Evolutionary conservation across 2,329 filamentous ascomycete genomes (phyloP), one percentile per base, ranked within the genome.

Genomic region (Paraphoma sp.): DNA sequence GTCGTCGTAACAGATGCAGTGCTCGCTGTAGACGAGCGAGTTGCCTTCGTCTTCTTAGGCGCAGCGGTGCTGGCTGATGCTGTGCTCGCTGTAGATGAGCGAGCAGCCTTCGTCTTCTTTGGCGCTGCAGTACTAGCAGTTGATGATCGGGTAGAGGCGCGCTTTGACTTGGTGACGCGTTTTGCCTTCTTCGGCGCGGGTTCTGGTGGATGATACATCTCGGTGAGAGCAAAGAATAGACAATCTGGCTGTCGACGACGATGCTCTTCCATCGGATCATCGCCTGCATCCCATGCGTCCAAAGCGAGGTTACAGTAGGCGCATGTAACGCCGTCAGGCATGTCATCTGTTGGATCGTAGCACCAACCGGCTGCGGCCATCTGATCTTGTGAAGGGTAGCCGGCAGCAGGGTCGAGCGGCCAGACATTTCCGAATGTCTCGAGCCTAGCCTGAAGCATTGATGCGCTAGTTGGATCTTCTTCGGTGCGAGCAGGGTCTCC

Each of bases 321-420:
- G 74, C 95, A 99, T 10, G 90, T 95, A 9, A 92, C 91, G 79
- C 94, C 91, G 75, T 99, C 95, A 63, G 95, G 89, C 11, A 88
- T 92, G 43, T 94, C 92, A 43, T 86, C 80, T 6, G 87, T 91
- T 0, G 95, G 93, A 23, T 93, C 96, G 78, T 93, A 97, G 72
- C 90, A 93, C 93, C 94, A 99, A 10, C 95, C 95, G 29, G 92
- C 91, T 63, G 94, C 91, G 33, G 92, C 92, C 80, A 98, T 88
- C 88, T 95, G 59, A 65, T 95, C 90, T 0, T 70, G 61, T 11
- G 59, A 59, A 9, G 73, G 73, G 38, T 66, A 75, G 12, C 64
- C 65, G 29, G 60, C 68, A 9, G 47, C 59, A 23, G 53, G 54
- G 45, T 99, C 93, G 68, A 99, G 91, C 0, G 93, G 93, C 95